Conservation (phyloP, 73 alveolate species). For the Effrenium voratum region DNA sequence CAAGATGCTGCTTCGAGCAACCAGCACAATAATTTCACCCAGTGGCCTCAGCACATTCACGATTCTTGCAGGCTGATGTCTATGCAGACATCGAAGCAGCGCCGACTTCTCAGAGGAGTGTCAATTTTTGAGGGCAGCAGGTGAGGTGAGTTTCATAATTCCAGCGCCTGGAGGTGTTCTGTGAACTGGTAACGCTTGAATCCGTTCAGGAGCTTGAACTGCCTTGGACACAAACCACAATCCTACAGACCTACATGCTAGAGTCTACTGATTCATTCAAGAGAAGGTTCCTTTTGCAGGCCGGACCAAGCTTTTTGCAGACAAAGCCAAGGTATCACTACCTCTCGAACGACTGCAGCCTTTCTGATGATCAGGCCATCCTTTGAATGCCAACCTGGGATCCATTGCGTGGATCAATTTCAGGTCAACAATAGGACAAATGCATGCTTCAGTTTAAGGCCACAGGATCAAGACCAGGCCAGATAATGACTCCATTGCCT, state of each 20-base stretch:
- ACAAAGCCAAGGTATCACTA: constrained; percentile 45
- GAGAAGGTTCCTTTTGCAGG: background rate
- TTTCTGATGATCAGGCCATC: constrained; percentile 75
- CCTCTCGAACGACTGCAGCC: constrained; percentile 78
- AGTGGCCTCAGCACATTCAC: too few species aligned
- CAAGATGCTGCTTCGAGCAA: too few species aligned
- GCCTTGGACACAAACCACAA: background rate
- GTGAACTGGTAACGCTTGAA: background rate
- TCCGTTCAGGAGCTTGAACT: background rate
- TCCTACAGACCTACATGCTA: background rate
- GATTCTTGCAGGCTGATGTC: constrained; percentile 53
- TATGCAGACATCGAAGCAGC: constrained; percentile 98
- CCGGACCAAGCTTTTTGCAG: background rate
- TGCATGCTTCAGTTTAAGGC: too few species aligned
- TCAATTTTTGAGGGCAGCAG: too few species aligned
- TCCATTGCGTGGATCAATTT: too few species aligned
- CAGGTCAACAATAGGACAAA: too few species aligned
- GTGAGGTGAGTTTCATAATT: too few species aligned
- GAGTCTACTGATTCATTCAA: background rate
- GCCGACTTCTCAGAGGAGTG: too few species aligned
- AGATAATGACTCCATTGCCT: too few species aligned
- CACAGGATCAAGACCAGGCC: too few species aligned
- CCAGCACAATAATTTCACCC: too few species aligned
- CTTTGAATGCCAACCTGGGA: too few species aligned
- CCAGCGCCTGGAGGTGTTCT: background rate